Base-by-base conservation (phyloP, 2,329 filamentous ascomycete species). In the Rhexocercosporidium sp. region DNA sequence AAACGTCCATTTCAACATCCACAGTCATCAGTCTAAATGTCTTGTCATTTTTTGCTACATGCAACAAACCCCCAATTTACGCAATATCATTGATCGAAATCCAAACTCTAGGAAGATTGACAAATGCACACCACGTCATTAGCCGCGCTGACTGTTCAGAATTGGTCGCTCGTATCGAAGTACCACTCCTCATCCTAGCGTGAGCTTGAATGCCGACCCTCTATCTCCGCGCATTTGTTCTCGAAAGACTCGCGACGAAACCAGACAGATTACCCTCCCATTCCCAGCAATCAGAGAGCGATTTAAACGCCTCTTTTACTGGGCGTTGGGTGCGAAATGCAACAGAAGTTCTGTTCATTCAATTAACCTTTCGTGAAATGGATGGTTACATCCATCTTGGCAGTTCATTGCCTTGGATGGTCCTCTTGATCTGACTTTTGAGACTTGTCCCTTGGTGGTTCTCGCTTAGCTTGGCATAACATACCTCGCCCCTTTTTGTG, bases 401-500 rank as follows among this genome's bases (percentile, higher is more conserved):
- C 31, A 39, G 31, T 11, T 25, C 25, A 25, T 31, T 57, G 34
- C 12, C 34, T 37, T 37, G 34, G 34, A 37, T 11, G 39, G 20
- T 25, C 53, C 41, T 20, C 51, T 20, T 56, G 47, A 29, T 29
- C 47, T 51, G 44, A 37, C 29, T 31, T 6, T 5, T 7, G 3
- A 6, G 34, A 6, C 47, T 51, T 51, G 47, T 51, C n/a, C 47
- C 47, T 51, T 25, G 47, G 47, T 29, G n/a, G 16, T 31, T 57
- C 53, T 57, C 53, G 53, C 53, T 57, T 57, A 57, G 53, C 53
- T 57, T 57, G 53, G 53, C 53, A 57, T 39, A 20, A 57, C 25
- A 51, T 51, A 51, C 47, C 3, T 20, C 9, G 16, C 9, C n/a
- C 29, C 51, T 12, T 56, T 56, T 56, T 3, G 51, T 34, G 51